A percentile compares a stretch with the other conserved stretches of the same genome.
These are phyloP conservation scores for Fonsecaea monophora DNA, from an alignment of 2,329 filamentous ascomycete genomes.

Conservation along the genomic window DNA sequence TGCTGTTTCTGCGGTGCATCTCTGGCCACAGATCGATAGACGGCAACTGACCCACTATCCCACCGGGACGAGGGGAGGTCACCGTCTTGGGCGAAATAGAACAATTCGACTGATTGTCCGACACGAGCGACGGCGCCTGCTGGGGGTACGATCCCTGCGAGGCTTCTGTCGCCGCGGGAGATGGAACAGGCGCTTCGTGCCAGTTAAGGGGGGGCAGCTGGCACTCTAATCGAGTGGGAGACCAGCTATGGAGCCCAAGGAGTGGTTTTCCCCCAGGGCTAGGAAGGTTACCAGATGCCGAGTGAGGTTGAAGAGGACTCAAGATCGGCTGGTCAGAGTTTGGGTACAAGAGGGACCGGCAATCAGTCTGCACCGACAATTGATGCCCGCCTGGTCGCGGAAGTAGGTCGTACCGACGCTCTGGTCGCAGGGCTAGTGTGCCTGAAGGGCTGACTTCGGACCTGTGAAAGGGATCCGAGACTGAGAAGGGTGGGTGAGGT, in stretches of 20 bases:
- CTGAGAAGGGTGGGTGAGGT: background rate
- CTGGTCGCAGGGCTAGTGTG: slow-evolving; percentile 7
- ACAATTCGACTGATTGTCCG: slow-evolving; percentile 70
- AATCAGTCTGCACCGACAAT: background rate
- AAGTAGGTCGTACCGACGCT: slow-evolving; percentile 6
- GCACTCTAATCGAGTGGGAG: slow-evolving; percentile 18
- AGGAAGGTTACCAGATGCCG: slow-evolving; percentile 2
- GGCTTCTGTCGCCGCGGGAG: slow-evolving; percentile 68
- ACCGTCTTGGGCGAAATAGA: slow-evolving; percentile 63
- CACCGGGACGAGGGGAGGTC: slow-evolving; percentile 49
- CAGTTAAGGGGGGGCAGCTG: slow-evolving; percentile 41
- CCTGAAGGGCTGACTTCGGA: slow-evolving; percentile 4
- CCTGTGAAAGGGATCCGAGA: slow-evolving; percentile 17
- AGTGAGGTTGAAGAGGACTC: background rate
- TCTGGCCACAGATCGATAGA: slow-evolving; percentile 27
- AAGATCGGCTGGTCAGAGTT: background rate
- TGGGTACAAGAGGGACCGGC: slow-evolving; percentile 4
- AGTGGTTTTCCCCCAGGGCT: background rate
- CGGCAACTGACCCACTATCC: slow-evolving; percentile 49
- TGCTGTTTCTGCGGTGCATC: slow-evolving; percentile 9
- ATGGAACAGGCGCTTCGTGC: slow-evolving; percentile 66
- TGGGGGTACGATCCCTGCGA: slow-evolving; percentile 65
- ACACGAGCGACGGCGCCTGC: slow-evolving; percentile 71
- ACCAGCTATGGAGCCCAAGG: slow-evolving; percentile 6
- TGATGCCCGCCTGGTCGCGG: background rate